A percentile compares a stretch with the other conserved stretches of the same genome.
Conservation (phyloP, 1,284 basidiomycete species). For the Volvariella volvacea region DNA sequence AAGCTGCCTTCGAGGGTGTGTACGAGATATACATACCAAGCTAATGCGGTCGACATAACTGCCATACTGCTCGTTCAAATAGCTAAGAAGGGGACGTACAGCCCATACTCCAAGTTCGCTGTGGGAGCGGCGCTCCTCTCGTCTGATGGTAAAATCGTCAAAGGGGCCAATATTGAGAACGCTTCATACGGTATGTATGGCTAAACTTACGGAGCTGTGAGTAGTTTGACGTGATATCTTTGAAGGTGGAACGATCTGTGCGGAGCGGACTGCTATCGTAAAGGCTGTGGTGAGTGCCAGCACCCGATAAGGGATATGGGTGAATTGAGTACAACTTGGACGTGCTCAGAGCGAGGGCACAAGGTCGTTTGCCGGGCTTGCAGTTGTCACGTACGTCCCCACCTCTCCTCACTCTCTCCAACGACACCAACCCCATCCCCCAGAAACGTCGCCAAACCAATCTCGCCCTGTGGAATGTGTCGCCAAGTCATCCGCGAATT, state of each 20-base stretch:
- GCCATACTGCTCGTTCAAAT: neutral
- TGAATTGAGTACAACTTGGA: neutral
- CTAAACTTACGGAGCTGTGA: neutral
- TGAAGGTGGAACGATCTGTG: conserved; percentile 75
- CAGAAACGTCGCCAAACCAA: conserved; percentile 52
- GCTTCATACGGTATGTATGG: conserved; percentile 69
- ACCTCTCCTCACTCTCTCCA: neutral
- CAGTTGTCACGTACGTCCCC: conserved; percentile 59
- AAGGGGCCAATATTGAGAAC: conserved; percentile 87
- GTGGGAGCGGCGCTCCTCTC: conserved; percentile 82
- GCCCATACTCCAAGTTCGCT: conserved; percentile 80
- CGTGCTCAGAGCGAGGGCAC: conserved; percentile 67
- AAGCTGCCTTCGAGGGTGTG: conserved; percentile 35
- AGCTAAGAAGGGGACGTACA: conserved; percentile 50
- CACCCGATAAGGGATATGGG: neutral
- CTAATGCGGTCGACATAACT: neutral
- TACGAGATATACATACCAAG: conserved; percentile 1
- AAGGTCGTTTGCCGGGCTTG: conserved; percentile 61
- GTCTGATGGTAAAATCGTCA: conserved; percentile 64
- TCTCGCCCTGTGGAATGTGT: conserved; percentile 88
- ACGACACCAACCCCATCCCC: neutral
- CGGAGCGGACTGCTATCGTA: conserved; percentile 82
- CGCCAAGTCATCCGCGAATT: conserved; percentile 91
- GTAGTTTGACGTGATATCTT: conserved; percentile 4
- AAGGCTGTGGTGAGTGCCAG: conserved; percentile 68